Evolutionary conservation across 2,329 filamentous ascomycete species (phyloP).

Genomic region (Plenodomus biglobosus): DNA sequence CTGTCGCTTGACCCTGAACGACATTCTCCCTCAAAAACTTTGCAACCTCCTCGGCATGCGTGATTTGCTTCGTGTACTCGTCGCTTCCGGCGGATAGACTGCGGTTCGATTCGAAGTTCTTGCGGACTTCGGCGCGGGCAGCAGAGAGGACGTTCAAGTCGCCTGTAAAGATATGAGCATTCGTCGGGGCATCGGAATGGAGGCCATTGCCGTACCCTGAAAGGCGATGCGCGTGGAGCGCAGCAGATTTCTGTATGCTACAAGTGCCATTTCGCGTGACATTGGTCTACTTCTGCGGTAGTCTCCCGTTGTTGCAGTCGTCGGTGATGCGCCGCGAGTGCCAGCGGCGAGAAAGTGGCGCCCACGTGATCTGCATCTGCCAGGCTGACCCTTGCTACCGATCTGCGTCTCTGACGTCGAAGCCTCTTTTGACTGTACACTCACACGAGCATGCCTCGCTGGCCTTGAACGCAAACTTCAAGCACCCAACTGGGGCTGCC

Average conservation of each 20-base stretch:
- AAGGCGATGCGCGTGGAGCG: slow-evolving; percentile 84
- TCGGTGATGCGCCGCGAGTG: slow-evolving; percentile 11
- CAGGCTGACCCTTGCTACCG: slow-evolving; percentile 19
- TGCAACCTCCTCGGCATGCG: slow-evolving; percentile 81
- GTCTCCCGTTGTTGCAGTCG: neutral
- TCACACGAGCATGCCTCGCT: slow-evolving; percentile 32
- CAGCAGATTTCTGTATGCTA: slow-evolving; percentile 78
- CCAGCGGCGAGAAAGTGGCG: slow-evolving; percentile 23
- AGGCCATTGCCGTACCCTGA: slow-evolving; percentile 59
- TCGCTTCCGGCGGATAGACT: slow-evolving; percentile 60
- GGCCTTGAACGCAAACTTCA: slow-evolving; percentile 21
- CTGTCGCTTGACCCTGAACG: slow-evolving; percentile 71
- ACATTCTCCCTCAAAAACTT: slow-evolving; percentile 78
- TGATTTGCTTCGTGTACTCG: slow-evolving; percentile 64
- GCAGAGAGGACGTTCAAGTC: slow-evolving; percentile 69
- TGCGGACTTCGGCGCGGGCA: slow-evolving; percentile 71
- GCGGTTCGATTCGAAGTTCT: slow-evolving; percentile 70
- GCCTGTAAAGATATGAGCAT: slow-evolving; percentile 53
- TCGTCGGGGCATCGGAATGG: neutral
- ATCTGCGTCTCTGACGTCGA: slow-evolving; percentile 28
- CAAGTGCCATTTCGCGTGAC: slow-evolving; percentile 59
- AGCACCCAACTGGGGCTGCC: slow-evolving; percentile 31
- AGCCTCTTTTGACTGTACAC: slow-evolving; percentile 3
- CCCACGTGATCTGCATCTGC: slow-evolving; percentile 22
- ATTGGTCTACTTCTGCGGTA: slow-evolving; percentile 8